phyloP scores from a whole-genome alignment of 345 rosid genomes.

The Dimocarpus longan region DNA sequence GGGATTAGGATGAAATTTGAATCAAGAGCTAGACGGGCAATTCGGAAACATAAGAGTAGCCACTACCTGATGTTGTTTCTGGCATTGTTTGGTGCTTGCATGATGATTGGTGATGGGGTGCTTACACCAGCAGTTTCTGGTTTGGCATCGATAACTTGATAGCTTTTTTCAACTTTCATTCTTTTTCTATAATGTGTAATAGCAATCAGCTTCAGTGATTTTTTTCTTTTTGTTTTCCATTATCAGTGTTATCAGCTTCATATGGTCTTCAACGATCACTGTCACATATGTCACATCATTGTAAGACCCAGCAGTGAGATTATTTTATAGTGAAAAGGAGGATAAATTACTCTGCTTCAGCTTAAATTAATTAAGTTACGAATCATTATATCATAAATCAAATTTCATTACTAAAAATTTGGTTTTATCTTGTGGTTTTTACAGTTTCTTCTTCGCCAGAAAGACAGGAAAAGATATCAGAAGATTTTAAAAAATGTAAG shows the following conservation, averaged over 20 bases:
- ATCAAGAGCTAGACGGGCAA: constrained; percentile 46
- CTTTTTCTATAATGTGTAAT: not conserved
- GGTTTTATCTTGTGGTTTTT: constrained; percentile 15
- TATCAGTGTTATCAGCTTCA: constrained; percentile 61
- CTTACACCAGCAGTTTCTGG: constrained; percentile 71
- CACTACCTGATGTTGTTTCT: constrained; percentile 52
- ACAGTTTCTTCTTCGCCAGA: constrained; percentile 41
- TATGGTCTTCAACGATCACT: constrained; percentile 45
- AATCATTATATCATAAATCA: constrained; percentile 8
- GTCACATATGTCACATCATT: constrained; percentile 30
- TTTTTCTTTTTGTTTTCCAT: constrained; percentile 1
- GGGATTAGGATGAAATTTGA: constrained; percentile 32
- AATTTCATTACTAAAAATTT: not conserved
- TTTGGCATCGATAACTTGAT: constrained; percentile 18
- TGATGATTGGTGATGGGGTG: constrained; percentile 61
- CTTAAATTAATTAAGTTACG: not conserved
- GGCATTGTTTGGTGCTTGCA: constrained; percentile 63
- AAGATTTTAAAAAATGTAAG: constrained; percentile 49
- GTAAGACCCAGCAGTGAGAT: constrained; percentile 40
- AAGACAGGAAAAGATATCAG: constrained; percentile 25
- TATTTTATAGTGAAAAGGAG: not conserved
- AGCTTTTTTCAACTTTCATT: not conserved
- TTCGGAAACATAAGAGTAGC: constrained; percentile 42
- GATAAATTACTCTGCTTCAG: not conserved
- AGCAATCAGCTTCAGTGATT: not conserved